Conservation (phyloP, 2,329 filamentous ascomycete species). For the Westerdykella ornata region DNA sequence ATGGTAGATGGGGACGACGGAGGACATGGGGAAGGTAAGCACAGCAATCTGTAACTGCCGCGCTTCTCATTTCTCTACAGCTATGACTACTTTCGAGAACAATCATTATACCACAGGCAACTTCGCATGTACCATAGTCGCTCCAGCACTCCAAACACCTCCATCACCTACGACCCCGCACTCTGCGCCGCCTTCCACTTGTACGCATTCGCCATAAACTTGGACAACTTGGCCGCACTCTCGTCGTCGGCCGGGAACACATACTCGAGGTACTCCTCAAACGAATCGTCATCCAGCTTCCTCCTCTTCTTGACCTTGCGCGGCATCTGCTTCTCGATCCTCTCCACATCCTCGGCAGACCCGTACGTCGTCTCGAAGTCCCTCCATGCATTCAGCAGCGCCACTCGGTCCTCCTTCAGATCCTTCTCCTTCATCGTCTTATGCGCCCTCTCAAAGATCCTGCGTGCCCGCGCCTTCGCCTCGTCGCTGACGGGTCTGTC, state of each 20-base stretch:
- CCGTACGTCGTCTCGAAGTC: constrained; percentile 87
- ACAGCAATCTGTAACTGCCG: too few species aligned
- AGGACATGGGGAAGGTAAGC: too few species aligned
- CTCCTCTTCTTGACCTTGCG: constrained; percentile 86
- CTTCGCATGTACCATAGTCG: too few species aligned
- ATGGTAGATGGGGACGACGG: too few species aligned
- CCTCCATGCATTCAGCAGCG: constrained; percentile 85
- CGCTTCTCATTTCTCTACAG: too few species aligned
- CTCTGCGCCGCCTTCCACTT: constrained; percentile 69
- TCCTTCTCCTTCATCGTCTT: constrained; percentile 82
- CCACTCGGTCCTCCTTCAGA: constrained; percentile 87
- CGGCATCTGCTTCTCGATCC: constrained; percentile 89
- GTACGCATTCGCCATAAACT: constrained; percentile 76
- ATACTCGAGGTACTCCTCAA: constrained; percentile 96
- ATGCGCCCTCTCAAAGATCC: constrained; percentile 78
- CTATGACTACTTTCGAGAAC: too few species aligned
- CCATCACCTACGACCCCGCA: background rate
- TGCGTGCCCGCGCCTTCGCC: constrained; percentile 74
- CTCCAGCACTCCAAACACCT: too few species aligned
- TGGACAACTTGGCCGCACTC: constrained; percentile 74
- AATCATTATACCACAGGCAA: too few species aligned
- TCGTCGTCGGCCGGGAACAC: constrained; percentile 94
- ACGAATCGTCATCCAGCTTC: constrained; percentile 83
- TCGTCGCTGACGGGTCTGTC: constrained; percentile 64
- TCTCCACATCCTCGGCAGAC: constrained; percentile 63